phyloP scores from a whole-genome alignment of 2,329 filamentous ascomycete genomes.

The Stagonosporopsis tanaceti region DNA sequence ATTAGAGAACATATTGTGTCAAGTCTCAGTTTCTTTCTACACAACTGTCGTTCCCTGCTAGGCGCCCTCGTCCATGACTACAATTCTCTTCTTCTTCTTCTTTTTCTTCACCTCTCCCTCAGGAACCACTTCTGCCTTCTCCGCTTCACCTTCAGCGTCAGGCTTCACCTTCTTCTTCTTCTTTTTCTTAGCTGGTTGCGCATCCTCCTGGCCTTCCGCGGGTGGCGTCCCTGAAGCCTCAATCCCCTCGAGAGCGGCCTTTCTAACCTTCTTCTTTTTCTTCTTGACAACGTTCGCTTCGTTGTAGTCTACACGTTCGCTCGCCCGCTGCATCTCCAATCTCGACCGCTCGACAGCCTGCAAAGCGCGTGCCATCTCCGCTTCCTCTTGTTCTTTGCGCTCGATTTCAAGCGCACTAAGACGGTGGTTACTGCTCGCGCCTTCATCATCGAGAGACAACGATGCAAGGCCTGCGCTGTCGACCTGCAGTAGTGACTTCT shows the following conservation, averaged over 20 bases:
- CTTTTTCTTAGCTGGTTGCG: conserved; percentile 43
- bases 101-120: conserved; percentile 44
- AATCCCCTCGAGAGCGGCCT: conserved; percentile 57
- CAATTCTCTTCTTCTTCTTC: conserved; percentile 53
- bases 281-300: conserved; percentile 71
- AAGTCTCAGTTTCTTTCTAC: neutral
- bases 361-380: conserved; percentile 87
- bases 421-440: conserved; percentile 34
- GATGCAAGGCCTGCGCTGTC: conserved; percentile 83
- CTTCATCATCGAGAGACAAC: conserved; percentile 71
- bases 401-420: conserved; percentile 65
- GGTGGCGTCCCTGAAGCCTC: conserved; percentile 32
- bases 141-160: conserved; percentile 29
- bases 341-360: conserved; percentile 86
- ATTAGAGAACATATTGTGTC: neutral
- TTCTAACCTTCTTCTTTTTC: conserved; percentile 62
- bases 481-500: conserved; percentile 78
- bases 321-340: conserved; percentile 86
- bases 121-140: conserved; percentile 22
- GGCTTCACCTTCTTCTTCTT: conserved; percentile 55
- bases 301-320: conserved; percentile 76
- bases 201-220: conserved; percentile 24
- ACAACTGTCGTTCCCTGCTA: neutral
- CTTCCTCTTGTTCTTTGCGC: conserved; percentile 76
- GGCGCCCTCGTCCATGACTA: conserved; percentile 42